Conservation (phyloP, 208 protist genomes). For the Acanthamoeba triangularis region DNA sequence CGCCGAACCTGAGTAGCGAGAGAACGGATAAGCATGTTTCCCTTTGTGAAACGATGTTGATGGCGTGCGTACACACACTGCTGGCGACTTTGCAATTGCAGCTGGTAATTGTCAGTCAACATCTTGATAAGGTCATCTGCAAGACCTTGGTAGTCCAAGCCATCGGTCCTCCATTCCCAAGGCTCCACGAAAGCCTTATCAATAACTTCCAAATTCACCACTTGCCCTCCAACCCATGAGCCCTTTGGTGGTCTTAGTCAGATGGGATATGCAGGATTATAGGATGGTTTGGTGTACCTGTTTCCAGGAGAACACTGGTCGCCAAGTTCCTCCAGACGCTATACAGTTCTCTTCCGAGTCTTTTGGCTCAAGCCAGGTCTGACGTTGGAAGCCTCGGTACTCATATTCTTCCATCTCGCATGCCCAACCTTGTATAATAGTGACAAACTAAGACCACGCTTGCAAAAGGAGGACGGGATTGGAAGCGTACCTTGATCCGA, state of each 20-base stretch:
- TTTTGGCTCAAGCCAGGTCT: neutral
- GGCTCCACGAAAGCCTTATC: neutral
- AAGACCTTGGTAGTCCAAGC: neutral
- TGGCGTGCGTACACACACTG: conserved; percentile 8
- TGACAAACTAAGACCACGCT: no score
- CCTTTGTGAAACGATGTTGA: no score
- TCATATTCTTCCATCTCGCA: neutral
- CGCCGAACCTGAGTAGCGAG: neutral
- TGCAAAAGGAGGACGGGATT: no score
- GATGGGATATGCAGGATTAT: no score
- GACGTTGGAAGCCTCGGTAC: neutral
- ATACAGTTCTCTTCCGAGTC: neutral
- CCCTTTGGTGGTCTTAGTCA: no score
- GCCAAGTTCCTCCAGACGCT: neutral
- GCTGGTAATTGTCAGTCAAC: neutral
- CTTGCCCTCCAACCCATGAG: neutral
- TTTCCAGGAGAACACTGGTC: neutral
- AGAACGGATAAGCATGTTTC: no score
- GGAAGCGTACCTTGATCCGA: neutral
- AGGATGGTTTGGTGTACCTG: neutral
- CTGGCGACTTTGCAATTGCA: conserved; percentile 3
- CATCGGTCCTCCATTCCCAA: neutral
- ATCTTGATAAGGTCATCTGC: neutral
- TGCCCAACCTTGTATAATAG: neutral
- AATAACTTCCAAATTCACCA: neutral